Base-by-base conservation (phyloP, 768 basidiomycete genomes). In the Phallus indusiatus region DNA sequence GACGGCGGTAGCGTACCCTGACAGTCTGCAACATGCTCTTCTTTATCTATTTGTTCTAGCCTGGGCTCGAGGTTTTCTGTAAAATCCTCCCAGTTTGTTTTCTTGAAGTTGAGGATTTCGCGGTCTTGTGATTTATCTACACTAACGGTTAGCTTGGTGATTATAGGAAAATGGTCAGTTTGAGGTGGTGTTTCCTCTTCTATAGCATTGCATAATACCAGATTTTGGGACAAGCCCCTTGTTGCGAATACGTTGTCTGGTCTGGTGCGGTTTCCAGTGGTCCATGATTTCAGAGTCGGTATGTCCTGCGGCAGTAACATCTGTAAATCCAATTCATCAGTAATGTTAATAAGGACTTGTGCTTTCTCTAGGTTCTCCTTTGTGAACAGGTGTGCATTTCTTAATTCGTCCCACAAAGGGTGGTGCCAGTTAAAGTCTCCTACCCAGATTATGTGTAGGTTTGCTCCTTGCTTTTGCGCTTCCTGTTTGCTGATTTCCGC, bases 401-500 rank as follows among this genome's bases (percentile, higher is more conserved):
- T 53, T 5, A 54, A 20, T 78, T n/a, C n/a, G n/a, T n/a, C 75
- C 76, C 76, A 77, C 10, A 72, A 18, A 0, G 69, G 71, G 63
- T 76, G 72, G 58, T 77, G 75, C n/a, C 69, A 50, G 57, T 76
- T 76, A 65, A 75, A 77, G 63, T 77, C 71, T 0, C 77, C 71
- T 0, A 62, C 35, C 75, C 72, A 76, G 1, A 74, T 54, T 5
- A 68, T 21, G 34, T 67, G 64, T 22, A 28, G 7, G 28, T 28
- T 28, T 7, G 4, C 28, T 2, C 28, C 28, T 3, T 28, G 7
- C 28, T 28, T 28, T 28, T 28, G 28, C 7, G 28, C 4, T 7
- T 28, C 28, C 7, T 28, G 28, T 28, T 28, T 28, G 28, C 28
- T 28, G 2, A 28, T 28, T 7, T 28, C 28, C 7, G 28, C 28